A percentile compares a stretch with the other conserved stretches of the same genome.
Conservation (phyloP, 768 basidiomycete genomes). For the Suillus placidus region DNA sequence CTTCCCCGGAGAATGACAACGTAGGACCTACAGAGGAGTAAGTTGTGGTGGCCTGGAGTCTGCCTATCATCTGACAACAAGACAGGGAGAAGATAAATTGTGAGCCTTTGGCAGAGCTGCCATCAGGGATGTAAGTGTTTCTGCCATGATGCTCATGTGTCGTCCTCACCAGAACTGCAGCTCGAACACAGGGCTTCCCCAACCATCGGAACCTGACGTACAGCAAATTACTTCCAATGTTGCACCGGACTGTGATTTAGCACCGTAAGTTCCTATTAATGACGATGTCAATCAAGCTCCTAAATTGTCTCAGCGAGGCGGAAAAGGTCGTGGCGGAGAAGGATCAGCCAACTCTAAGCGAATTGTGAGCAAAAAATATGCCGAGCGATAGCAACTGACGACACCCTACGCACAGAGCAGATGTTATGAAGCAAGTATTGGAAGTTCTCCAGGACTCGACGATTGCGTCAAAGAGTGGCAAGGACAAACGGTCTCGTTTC, state of each 20-base stretch:
- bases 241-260: background rate
- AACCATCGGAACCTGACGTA: background rate
- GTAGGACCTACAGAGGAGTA: background rate
- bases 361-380: background rate
- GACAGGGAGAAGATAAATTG: background rate
- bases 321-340: background rate
- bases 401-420: background rate
- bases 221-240: background rate
- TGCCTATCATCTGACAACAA: background rate
- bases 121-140: background rate
- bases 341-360: background rate
- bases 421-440: background rate
- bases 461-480: background rate
- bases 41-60: background rate
- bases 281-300: too few species aligned
- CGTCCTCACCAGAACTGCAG: background rate
- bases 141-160: background rate
- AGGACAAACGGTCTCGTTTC: conserved; percentile 8
- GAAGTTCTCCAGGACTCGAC: background rate
- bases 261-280: background rate
- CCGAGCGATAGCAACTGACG: background rate
- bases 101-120: background rate
- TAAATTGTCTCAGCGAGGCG: background rate
- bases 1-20: background rate
- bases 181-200: background rate